phyloP scores from a whole-genome alignment of 805 yeast genomes.

The Hanseniaspora nectarophila region DNA sequence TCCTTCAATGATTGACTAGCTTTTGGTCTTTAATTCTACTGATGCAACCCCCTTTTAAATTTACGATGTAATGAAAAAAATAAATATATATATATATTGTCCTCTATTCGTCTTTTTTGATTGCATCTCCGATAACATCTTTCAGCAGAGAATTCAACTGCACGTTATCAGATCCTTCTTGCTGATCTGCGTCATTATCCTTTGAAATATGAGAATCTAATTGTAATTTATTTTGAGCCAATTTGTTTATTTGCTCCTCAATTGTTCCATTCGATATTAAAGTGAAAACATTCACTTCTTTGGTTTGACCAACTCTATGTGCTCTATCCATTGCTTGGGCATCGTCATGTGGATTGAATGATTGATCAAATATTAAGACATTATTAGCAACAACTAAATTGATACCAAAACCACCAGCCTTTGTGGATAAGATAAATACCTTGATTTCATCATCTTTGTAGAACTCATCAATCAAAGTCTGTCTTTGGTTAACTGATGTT shows the following conservation, averaged over 20 bases:
- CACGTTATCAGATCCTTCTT: constrained; percentile 23
- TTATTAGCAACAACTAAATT: constrained; percentile 89
- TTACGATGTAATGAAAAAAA: too few species aligned
- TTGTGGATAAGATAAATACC: constrained; percentile 78
- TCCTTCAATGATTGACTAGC: too few species aligned
- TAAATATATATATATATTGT: too few species aligned
- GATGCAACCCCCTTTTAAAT: too few species aligned
- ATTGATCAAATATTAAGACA: constrained; percentile 83
- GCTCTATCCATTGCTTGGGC: constrained; percentile 98
- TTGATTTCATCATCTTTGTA: constrained; percentile 73
- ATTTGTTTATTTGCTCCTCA: constrained; percentile 74
- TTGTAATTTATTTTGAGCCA: constrained; percentile 85
- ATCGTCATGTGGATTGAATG: constrained; percentile 97
- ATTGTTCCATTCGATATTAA: constrained; percentile 63
- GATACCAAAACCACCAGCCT: constrained; percentile 98
- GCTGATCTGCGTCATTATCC: constrained; percentile 31
- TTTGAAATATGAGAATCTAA: constrained; percentile 40
- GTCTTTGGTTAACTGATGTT: constrained; percentile 87
- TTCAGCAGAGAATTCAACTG: constrained; percentile 2
- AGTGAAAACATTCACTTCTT: constrained; percentile 68
- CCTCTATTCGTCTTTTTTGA: background rate
- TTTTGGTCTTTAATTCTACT: too few species aligned
- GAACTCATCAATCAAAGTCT: constrained; percentile 78
- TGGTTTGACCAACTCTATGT: constrained; percentile 89
- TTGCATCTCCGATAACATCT: constrained; percentile 3